Conservation (phyloP, 106 monocot genomes). For the Cymbidium sinense region DNA sequence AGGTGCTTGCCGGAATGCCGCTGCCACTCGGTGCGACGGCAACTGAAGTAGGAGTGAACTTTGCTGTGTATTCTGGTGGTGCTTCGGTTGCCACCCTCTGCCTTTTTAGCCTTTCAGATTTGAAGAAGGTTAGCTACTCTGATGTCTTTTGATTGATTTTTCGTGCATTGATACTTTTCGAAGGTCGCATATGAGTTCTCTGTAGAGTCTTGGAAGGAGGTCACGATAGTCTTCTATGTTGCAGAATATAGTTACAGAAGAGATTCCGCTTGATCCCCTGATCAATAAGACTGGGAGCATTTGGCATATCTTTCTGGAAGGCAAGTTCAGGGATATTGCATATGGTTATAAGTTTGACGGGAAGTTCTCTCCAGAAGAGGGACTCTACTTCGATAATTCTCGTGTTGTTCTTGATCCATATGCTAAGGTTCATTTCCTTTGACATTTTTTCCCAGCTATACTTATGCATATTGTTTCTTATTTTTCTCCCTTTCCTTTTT, state of each 20-base stretch:
- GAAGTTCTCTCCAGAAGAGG: constrained; percentile 49
- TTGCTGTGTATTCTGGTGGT: constrained; percentile 54
- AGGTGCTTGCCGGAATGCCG: constrained; percentile 49
- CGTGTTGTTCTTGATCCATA: constrained; percentile 80
- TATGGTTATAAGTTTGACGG: constrained; percentile 92
- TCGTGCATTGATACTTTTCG: neutral
- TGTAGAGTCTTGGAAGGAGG: constrained; percentile 1
- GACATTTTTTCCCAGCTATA: neutral
- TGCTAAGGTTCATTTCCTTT: constrained; percentile 52
- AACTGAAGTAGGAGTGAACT: constrained; percentile 63
- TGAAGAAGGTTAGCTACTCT: constrained; percentile 30
- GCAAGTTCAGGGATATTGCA: constrained; percentile 46
- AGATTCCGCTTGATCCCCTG: constrained; percentile 55
- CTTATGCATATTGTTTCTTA: neutral
- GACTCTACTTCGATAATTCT: constrained; percentile 62
- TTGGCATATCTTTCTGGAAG: constrained; percentile 78
- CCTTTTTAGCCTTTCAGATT: constrained; percentile 52
- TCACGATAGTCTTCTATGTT: neutral
- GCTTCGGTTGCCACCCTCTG: constrained; percentile 66
- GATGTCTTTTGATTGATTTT: neutral
- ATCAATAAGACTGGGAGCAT: constrained; percentile 72
- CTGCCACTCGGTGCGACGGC: constrained; percentile 65
- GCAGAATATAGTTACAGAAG: constrained; percentile 58
- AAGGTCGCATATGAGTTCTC: neutral
- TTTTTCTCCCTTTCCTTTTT: neutral